phyloP scores from a whole-genome alignment of 148 eudicot species.

The Nepenthes mirabilis region DNA sequence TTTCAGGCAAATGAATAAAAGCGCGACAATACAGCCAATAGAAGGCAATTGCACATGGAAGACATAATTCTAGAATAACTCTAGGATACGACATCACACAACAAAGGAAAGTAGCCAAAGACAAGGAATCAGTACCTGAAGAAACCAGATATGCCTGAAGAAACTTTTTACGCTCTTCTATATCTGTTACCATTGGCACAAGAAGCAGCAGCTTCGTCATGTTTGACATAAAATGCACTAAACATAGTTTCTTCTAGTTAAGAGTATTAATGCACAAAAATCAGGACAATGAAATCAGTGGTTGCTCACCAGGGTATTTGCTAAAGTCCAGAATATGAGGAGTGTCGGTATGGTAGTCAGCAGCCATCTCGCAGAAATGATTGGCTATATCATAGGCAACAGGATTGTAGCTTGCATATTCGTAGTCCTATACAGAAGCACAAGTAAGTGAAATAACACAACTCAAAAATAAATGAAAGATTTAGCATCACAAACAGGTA shows the following conservation, averaged over 20 bases:
- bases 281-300: neutral
- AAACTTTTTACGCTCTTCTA: conserved; percentile 73
- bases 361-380: conserved; percentile 98
- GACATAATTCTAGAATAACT: no score
- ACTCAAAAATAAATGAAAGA: no score
- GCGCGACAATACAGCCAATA: no score
- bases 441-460: no score
- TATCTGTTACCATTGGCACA: conserved; percentile 25
- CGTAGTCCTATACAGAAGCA: conserved; percentile 53
- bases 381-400: conserved; percentile 79
- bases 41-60: no score
- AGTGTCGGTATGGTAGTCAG: conserved; percentile 85
- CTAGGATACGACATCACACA: neutral
- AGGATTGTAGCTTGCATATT: conserved; percentile 79
- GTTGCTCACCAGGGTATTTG: conserved; percentile 73
- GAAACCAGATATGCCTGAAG: conserved; percentile 42
- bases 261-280: neutral
- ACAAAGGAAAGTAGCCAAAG: neutral
- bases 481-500: no score
- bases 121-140: conserved; percentile 35
- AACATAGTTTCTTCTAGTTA: neutral
- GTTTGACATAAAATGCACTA: no score
- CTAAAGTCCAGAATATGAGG: conserved; percentile 79
- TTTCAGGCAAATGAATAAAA: no score
- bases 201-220: neutral